Percentiles rank a stretch among this genome's conserved stretches.
phyloP scores from a whole-genome alignment of 2,329 filamentous ascomycete genomes.

The Graphilbum ipis-grandicollis region DNA sequence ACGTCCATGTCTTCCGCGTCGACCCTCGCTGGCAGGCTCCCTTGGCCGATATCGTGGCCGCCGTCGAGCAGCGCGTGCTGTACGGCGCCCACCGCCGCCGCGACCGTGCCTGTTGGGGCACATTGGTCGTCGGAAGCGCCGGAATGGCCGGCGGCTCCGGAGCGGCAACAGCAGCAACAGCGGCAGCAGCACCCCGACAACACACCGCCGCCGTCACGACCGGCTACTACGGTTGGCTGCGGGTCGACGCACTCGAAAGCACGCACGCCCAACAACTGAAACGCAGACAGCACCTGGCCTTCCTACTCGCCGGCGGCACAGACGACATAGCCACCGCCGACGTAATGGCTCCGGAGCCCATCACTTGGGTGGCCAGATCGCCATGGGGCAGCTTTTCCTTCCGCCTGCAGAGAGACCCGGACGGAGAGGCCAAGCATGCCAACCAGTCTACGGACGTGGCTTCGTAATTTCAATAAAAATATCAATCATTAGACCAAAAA shows the following conservation, averaged over 20 bases:
- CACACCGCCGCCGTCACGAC: constrained; percentile 15
- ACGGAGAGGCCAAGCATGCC: no score
- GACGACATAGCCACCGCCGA: no score
- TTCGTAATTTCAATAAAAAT: neutral
- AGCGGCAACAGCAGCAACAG: constrained; percentile 15
- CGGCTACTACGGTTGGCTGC: constrained; percentile 33
- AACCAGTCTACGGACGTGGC: no score
- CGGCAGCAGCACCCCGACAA: constrained; percentile 7
- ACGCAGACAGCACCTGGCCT: constrained; percentile 16
- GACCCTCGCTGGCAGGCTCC: constrained; percentile 11
- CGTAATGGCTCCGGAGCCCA: constrained; percentile 19
- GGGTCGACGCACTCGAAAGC: constrained; percentile 24
- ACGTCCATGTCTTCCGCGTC: constrained; percentile 32
- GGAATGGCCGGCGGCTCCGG: constrained; percentile 8
- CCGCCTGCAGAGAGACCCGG: no score
- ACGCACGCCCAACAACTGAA: neutral
- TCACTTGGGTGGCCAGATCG: constrained; percentile 29
- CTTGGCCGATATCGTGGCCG: constrained; percentile 17
- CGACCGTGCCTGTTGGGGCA: constrained; percentile 39
- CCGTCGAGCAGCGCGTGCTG: constrained; percentile 29
- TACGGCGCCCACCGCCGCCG: constrained; percentile 28
- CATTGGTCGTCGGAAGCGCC: constrained; percentile 30
- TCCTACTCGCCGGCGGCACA: no score
- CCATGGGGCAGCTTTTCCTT: constrained; percentile 28
- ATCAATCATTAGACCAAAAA: no score